Evolutionary conservation across 2,329 filamentous ascomycete genomes (phyloP), one percentile per base, ranked within the genome.

Genomic region (Pseudocercospora pini-densiflorae): DNA sequence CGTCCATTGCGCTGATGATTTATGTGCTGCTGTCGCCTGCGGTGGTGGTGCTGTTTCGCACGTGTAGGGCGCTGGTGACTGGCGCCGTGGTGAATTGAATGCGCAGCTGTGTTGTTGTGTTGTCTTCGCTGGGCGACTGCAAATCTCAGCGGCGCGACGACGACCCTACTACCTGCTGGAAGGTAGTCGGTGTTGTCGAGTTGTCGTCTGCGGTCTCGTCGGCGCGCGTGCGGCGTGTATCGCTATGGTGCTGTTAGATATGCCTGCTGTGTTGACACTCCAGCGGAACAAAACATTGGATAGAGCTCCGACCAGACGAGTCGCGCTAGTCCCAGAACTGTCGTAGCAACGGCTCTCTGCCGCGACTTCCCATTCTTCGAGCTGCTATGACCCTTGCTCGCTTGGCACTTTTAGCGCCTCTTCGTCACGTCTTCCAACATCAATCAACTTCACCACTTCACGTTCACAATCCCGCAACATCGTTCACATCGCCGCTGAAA

Each of bases 1-100:
- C 73, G 67, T 76, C 73, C 73, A 75, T 75, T 47, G 49, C 70
- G 66, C 36, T 47, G 54, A 33, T 33, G 53, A 43, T 23, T 16
- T 36, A 43, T 47, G 7, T 59, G 36, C 27, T 19, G 36, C 43
- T 29, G 23, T 53, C 27, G 62, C n/a, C 43, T 62, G 53, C 29
- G 24, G 21, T 24, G 60, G 3, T 29, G 60, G 5, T 29, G 36
- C 33, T 62, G 61, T 8, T 19, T n/a, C 10, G 54, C 51, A 27
- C 27, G 51, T 29, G 51, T 4, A 31, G 16, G 23, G 51, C 27
- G 51, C 23, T 27, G 23, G 51, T 55, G 51, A 55, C 14, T n/a
- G 23, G 51, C 23, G 51, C 14, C 16, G 23, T 55, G 51, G 27
- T 55, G 51, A 51, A 51, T 24, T n/a, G 51, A 31, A 33, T 8